A percentile compares a stretch with the other conserved stretches of the same genome.
These are phyloP conservation scores for Trichoderma lentiforme DNA, from an alignment of 2,329 filamentous ascomycete species.

Conservation along the genomic window DNA sequence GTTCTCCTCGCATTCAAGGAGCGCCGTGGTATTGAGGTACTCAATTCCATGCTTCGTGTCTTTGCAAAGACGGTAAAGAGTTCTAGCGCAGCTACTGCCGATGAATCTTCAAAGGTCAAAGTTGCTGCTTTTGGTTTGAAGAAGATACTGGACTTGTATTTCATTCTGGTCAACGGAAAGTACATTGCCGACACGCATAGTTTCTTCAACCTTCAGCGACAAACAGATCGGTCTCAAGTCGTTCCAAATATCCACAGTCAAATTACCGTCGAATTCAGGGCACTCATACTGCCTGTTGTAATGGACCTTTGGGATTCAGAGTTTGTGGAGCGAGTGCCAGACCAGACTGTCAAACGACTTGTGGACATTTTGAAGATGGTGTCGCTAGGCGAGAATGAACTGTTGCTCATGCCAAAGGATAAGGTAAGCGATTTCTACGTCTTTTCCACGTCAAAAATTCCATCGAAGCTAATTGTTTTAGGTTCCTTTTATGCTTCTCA, in stretches of 20 bases:
- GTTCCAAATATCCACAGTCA: slow-evolving; percentile 57
- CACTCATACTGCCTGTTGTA: slow-evolving; percentile 73
- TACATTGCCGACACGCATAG: slow-evolving; percentile 73
- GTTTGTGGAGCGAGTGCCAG: slow-evolving; percentile 76
- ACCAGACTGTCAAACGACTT: slow-evolving; percentile 71
- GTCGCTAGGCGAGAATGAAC: slow-evolving; percentile 73
- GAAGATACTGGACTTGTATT: slow-evolving; percentile 80
- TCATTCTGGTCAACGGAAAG: slow-evolving; percentile 72
- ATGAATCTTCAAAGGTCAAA: slow-evolving; percentile 45
- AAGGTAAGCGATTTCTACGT: slow-evolving; percentile 41
- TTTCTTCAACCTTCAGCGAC: slow-evolving; percentile 43
- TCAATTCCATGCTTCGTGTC: slow-evolving; percentile 68
- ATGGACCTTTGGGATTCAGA: slow-evolving; percentile 80
- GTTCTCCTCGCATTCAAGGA: slow-evolving; percentile 86
- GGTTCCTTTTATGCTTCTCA: slow-evolving; percentile 40
- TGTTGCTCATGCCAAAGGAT: slow-evolving; percentile 59
- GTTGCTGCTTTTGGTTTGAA: slow-evolving; percentile 62
- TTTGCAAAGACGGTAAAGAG: slow-evolving; percentile 47
- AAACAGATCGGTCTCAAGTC: slow-evolving; percentile 41
- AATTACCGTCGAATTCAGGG: slow-evolving; percentile 81
- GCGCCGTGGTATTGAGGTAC: slow-evolving; percentile 67
- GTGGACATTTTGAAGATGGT: slow-evolving; percentile 81
- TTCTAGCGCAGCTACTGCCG: slow-evolving; percentile 39
- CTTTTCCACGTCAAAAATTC: neutral
- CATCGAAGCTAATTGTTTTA: neutral